Evolutionary conservation across 2,329 filamentous ascomycete species (phyloP).

Genomic region (Epichloe elymi): DNA sequence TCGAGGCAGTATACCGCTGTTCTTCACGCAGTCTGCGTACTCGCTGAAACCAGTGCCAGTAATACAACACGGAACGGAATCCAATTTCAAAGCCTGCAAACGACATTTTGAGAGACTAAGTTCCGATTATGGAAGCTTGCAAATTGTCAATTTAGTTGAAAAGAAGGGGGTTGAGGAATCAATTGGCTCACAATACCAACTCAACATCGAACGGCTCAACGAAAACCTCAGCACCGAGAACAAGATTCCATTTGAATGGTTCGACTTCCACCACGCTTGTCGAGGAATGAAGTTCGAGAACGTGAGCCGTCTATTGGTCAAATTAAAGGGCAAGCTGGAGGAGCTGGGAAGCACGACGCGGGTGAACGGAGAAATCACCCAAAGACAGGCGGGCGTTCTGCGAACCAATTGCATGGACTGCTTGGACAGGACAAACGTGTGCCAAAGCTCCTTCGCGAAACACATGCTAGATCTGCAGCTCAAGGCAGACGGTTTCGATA

Average conservation of each 20-base stretch:
- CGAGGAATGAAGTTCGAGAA: slow-evolving; percentile 98
- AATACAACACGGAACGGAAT: slow-evolving; percentile 65
- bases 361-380: slow-evolving; percentile 27
- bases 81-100: slow-evolving; percentile 66
- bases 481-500: slow-evolving; percentile 59
- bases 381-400: slow-evolving; percentile 60
- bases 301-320: slow-evolving; percentile 65
- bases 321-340: slow-evolving; percentile 53
- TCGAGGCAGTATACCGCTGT: slow-evolving; percentile 83
- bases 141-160: slow-evolving; percentile 76
- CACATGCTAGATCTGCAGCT: slow-evolving; percentile 72
- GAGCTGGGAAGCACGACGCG: slow-evolving; percentile 58
- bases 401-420: slow-evolving; percentile 99
- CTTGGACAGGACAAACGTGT: slow-evolving; percentile 88
- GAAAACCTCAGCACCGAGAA: slow-evolving; percentile 36
- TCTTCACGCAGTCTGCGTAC: slow-evolving; percentile 91
- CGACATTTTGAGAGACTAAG: slow-evolving; percentile 63
- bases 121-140: slow-evolving; percentile 60
- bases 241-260: slow-evolving; percentile 67
- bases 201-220: slow-evolving; percentile 54
- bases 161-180: slow-evolving; percentile 76
- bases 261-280: slow-evolving; percentile 88
- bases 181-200: slow-evolving; percentile 67
- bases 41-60: slow-evolving; percentile 79
- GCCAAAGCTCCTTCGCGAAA: slow-evolving; percentile 81